Percentiles rank a stretch among this genome's conserved stretches.
These are phyloP conservation scores for Corylus heterophylla DNA, from an alignment of 306 rosid genomes.

Conservation along the genomic window DNA sequence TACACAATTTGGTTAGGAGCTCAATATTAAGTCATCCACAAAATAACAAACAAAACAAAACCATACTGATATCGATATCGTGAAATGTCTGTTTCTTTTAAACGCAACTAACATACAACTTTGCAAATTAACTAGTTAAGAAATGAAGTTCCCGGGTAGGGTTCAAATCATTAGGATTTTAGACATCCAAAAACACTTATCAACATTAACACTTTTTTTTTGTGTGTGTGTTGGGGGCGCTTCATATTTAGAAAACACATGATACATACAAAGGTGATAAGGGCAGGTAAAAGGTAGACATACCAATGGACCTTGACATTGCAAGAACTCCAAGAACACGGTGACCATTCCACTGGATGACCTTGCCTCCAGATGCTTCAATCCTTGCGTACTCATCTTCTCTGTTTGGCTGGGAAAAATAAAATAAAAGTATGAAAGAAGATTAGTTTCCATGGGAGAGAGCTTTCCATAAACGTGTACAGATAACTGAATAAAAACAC, in stretches of 20 bases:
- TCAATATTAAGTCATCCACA: neutral
- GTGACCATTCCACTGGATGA: conserved; percentile 60
- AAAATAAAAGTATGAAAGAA: neutral
- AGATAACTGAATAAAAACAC: neutral
- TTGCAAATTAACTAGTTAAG: neutral
- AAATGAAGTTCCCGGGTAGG: neutral
- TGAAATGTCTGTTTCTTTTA: neutral
- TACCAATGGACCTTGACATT: conserved; percentile 68
- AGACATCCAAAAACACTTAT: neutral
- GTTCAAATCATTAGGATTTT: neutral
- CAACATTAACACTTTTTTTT: neutral
- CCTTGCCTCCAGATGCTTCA: conserved; percentile 62
- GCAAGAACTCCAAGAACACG: conserved; percentile 65
- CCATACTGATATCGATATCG: neutral
- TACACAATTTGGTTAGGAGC: neutral
- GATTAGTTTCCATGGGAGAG: neutral
- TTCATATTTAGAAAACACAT: neutral
- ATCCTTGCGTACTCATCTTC: conserved; percentile 58
- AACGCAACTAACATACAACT: neutral
- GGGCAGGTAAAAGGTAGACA: conserved; percentile 1
- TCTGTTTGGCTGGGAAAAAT: conserved; percentile 51
- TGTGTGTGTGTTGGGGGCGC: no score
- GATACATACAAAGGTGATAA: neutral
- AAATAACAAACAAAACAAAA: neutral
- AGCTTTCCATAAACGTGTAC: neutral